These are phyloP conservation scores for Barnettozyma sucrosica DNA, from an alignment of 805 yeast species.

Conservation along the genomic window DNA sequence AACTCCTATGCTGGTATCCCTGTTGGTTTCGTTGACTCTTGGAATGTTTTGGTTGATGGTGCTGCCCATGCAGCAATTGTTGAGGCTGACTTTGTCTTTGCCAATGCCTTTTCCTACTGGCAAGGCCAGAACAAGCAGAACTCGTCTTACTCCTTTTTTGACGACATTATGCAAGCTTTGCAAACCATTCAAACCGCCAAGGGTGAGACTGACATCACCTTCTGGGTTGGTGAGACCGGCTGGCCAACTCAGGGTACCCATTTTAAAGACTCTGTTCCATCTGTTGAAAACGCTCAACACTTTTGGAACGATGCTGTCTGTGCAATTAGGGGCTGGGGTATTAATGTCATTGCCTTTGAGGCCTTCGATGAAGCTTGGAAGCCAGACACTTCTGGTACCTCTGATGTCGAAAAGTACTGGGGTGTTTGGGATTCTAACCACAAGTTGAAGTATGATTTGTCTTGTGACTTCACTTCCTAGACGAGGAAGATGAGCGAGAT, in stretches of 20 bases:
- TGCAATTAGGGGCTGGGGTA: conserved; percentile 94
- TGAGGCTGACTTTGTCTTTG: conserved; percentile 81
- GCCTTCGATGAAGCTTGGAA: conserved; percentile 97
- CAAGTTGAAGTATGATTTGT: conserved; percentile 40
- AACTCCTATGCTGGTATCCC: conserved; percentile 61
- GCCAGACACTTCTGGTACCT: conserved; percentile 81
- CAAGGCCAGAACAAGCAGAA: conserved; percentile 87
- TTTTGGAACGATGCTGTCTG: conserved; percentile 90
- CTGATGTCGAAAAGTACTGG: conserved; percentile 91
- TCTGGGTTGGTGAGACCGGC: conserved; percentile 98
- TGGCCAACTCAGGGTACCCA: conserved; percentile 88
- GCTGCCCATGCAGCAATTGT: conserved; percentile 61
- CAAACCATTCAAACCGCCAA: conserved; percentile 80
- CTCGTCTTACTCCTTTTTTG: conserved; percentile 87
- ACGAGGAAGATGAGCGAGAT: not conserved
- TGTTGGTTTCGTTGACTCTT: conserved; percentile 94
- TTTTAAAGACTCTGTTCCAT: conserved; percentile 62
- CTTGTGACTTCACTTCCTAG: conserved; percentile 37
- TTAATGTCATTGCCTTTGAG: conserved; percentile 88
- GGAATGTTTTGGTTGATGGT: conserved; percentile 88
- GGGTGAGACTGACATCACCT: conserved; percentile 79
- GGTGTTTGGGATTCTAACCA: conserved; percentile 69
- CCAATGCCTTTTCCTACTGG: conserved; percentile 98
- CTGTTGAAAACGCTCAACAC: conserved; percentile 62
- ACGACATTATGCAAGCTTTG: conserved; percentile 96